Evolutionary conservation across 2,329 filamentous ascomycete genomes (phyloP), one percentile per base, ranked within the genome.

Genomic region (Colletotrichum magnum): DNA sequence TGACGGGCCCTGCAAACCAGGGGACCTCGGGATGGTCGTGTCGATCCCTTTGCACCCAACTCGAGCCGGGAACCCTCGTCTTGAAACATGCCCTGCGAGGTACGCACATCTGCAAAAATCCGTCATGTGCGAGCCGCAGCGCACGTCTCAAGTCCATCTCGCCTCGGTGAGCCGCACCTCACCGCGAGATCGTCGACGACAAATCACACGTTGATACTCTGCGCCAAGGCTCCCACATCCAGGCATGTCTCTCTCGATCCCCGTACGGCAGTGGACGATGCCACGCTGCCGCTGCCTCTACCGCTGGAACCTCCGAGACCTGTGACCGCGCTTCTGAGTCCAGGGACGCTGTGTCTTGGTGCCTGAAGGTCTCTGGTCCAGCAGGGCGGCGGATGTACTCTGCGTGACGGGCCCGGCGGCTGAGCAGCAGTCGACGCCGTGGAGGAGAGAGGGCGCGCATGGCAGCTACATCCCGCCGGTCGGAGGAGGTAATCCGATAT

Each of bases 51-150:
- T 18, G 21, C 54, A 65, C 54, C 62, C 61, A 50, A 69, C 54
- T 58, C 32, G 54, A 69, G 62, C 61, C 54, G 56, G 61, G 66
- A 69, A 69, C 61, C 61, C 66, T 69, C 61, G 66, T 59, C 61
- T 59, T 69, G 54, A 39, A 59, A 58, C 24, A 54, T 51, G 52
- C 32, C 26, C 50, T 59, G 24, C 50, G 59, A 62, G 50, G 41
- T 48, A 48, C 32, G 9, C 32, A 36, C 45, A 21, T 43, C 41
- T 43, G 45, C 45, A 48, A 15, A 60, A 15, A 60, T 18, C 58
- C 58, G 58, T 60, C 48, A 60, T 60, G 58, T 60, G 47, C 47
- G 48, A 32, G 36, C 57, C 45, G 57, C 21, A 43, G 41, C 41
- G 41, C 41, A 43, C 53, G 52, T 41, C 52, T 53, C 39, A 52